phyloP scores from a whole-genome alignment of 768 basidiomycete genomes.

The Phallus indusiatus region DNA sequence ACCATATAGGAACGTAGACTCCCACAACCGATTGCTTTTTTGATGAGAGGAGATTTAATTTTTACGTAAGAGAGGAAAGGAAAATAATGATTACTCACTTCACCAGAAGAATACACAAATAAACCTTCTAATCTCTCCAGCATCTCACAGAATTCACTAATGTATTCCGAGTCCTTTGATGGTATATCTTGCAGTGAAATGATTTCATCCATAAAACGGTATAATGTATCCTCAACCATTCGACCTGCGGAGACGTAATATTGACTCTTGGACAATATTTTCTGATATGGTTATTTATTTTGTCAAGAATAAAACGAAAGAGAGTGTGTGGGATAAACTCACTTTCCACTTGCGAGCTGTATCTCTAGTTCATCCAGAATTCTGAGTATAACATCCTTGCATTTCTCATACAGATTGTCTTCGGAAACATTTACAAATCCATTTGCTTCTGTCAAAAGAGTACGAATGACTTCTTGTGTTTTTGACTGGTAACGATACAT shows the following conservation, averaged over 20 bases:
- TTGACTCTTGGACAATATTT: constrained; percentile 57
- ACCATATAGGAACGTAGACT: constrained; percentile 84
- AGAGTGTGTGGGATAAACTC: constrained; percentile 12
- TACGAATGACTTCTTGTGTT: constrained; percentile 29
- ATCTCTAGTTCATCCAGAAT: constrained; percentile 54
- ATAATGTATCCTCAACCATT: constrained; percentile 58
- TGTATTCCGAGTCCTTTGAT: constrained; percentile 71
- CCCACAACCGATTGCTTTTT: constrained; percentile 75
- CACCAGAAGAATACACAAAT: constrained; percentile 57
- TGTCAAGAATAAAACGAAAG: not conserved
- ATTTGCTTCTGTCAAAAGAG: constrained; percentile 42
- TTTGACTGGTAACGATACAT: constrained; percentile 6
- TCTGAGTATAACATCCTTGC: constrained; percentile 57
- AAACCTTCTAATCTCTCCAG: constrained; percentile 71
- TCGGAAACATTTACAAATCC: constrained; percentile 63
- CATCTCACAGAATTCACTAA: constrained; percentile 76
- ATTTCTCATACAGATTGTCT: constrained; percentile 68
- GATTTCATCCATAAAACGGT: constrained; percentile 60
- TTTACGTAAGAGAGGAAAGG: not conserved
- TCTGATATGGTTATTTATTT: constrained; percentile 28
- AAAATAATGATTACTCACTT: constrained; percentile 30
- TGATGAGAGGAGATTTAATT: constrained; percentile 5
- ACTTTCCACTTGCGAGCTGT: constrained; percentile 70
- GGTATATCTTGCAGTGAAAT: constrained; percentile 78
- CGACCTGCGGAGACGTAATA: constrained; percentile 66